Conservation (phyloP, 202 grass and related monocot species). For the Setaria viridis region DNA sequence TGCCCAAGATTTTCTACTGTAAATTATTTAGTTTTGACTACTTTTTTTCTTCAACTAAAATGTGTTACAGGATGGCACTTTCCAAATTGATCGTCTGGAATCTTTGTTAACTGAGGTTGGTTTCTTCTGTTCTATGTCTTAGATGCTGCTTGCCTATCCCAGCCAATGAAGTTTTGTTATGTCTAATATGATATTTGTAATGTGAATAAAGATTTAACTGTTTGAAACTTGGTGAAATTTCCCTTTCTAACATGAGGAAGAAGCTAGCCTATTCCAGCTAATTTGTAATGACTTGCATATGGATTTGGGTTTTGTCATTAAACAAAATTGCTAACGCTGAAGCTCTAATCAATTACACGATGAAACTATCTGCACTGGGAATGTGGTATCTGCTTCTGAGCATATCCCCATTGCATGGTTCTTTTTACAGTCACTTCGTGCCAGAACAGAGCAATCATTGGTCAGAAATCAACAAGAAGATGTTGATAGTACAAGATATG, state of each 20-base stretch:
- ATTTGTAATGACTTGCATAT: not conserved
- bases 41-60: constrained; percentile 42
- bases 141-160: not conserved
- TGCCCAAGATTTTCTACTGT: constrained; percentile 28
- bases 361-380: not conserved
- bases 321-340: not conserved
- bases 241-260: constrained; percentile 29
- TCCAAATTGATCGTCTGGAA: constrained; percentile 94
- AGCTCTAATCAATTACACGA: not conserved
- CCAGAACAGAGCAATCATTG: constrained; percentile 79
- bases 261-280: constrained; percentile 4
- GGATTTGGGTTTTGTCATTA: not conserved
- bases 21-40: constrained; percentile 43
- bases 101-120: constrained; percentile 90
- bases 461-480: constrained; percentile 59
- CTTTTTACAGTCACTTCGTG: constrained; percentile 81
- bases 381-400: constrained; percentile 2
- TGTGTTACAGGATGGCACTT: constrained; percentile 74
- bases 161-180: constrained; percentile 11
- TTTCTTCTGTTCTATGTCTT: constrained; percentile 25
- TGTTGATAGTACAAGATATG: constrained; percentile 62
- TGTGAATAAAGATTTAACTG: constrained; percentile 30
- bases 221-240: constrained; percentile 19
- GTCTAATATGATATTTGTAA: not conserved
- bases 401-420: constrained; percentile 30